Conservation (phyloP, 495 filamentous ascomycete genomes). For the Aspergillus haitiensis region DNA sequence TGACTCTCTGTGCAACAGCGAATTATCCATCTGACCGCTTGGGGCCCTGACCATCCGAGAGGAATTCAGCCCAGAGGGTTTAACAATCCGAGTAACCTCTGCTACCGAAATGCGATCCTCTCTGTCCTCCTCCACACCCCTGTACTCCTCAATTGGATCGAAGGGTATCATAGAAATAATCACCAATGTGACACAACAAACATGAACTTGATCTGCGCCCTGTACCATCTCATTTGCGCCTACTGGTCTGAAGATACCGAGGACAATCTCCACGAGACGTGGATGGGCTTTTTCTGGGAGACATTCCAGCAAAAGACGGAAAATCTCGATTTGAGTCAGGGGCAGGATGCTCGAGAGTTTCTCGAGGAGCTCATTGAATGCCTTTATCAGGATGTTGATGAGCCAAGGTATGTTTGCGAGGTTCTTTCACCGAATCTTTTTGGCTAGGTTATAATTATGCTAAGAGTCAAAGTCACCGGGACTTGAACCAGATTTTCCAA, state of each 20-base stretch:
- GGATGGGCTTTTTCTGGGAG: slow-evolving; percentile 12
- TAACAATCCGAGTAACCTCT: slow-evolving; percentile 24
- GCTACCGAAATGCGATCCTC: slow-evolving; percentile 46
- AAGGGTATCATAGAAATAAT: slow-evolving; percentile 14
- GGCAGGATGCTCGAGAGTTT: slow-evolving; percentile 34
- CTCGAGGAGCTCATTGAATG: slow-evolving; percentile 19
- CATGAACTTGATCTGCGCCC: slow-evolving; percentile 22
- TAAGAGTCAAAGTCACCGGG: not conserved
- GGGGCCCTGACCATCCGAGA: not conserved
- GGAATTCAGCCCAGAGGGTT: slow-evolving; percentile 9
- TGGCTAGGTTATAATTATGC: not conserved
- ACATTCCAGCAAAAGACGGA: slow-evolving; percentile 10
- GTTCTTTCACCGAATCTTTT: not conserved
- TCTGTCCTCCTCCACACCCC: slow-evolving; percentile 45
- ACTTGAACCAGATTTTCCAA: slow-evolving; percentile 5
- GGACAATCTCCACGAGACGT: not conserved
- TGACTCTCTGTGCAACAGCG: not conserved
- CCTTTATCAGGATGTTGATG: slow-evolving; percentile 2
- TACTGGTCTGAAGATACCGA: slow-evolving; percentile 27
- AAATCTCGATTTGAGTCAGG: not conserved
- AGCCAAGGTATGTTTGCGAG: slow-evolving; percentile 15
- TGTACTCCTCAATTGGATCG: slow-evolving; percentile 39
- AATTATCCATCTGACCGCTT: not conserved
- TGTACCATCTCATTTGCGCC: slow-evolving; percentile 15
- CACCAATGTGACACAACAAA: not conserved